These are phyloP conservation scores for Pholiota conissans DNA, from an alignment of 768 basidiomycete genomes.

Conservation along the genomic window DNA sequence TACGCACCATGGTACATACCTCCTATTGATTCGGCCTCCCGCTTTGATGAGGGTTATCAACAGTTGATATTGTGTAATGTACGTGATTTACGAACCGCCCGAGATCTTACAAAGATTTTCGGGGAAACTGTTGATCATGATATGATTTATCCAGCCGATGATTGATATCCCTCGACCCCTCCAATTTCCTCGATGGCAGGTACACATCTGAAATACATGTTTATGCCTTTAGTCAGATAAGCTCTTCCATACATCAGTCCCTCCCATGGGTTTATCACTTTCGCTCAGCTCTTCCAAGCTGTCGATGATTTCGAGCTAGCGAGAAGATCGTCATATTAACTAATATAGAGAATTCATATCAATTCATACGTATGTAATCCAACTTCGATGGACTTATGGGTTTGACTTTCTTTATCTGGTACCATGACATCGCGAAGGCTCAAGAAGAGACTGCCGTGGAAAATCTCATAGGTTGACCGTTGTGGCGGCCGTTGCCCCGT, in stretches of 20 bases:
- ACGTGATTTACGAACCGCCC: background rate
- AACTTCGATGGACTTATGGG: slow-evolving; percentile 8
- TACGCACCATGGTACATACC: too few relatives aligned
- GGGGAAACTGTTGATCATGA: background rate
- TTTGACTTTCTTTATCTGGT: slow-evolving; percentile 5
- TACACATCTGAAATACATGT: background rate
- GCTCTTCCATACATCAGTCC: background rate
- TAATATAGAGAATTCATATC: background rate
- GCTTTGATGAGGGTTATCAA: too few relatives aligned
- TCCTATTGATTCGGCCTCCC: background rate
- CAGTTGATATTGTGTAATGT: background rate
- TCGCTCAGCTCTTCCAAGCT: background rate
- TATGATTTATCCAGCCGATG: too few relatives aligned
- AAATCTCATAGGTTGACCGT: background rate
- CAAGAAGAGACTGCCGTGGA: slow-evolving; percentile 9
- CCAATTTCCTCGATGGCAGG: background rate
- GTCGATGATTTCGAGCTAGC: background rate
- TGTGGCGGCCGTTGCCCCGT: background rate
- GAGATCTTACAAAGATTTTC: background rate
- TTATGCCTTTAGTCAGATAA: background rate
- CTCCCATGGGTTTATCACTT: background rate
- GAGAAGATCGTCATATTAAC: background rate
- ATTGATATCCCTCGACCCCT: background rate
- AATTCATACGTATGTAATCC: background rate
- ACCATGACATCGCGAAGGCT: slow-evolving; percentile 11